Evolutionary conservation across 192 early-diverging fungal species (phyloP), one percentile per base, ranked within the genome.

Genomic region (Backusella australiensis): DNA sequence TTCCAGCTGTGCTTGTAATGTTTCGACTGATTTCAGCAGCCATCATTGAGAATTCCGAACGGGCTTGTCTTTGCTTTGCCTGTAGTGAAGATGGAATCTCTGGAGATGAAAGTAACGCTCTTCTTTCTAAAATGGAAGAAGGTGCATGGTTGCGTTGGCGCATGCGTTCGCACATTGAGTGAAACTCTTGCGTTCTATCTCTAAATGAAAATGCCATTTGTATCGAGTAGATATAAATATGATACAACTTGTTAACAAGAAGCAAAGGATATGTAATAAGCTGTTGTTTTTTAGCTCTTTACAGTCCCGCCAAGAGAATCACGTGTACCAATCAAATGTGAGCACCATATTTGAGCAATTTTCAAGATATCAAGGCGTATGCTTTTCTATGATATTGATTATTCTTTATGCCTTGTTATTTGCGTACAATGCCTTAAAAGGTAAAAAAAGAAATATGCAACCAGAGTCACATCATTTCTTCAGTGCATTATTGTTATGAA

Each of bases 121-220:
- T 38, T 49, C 68, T 38, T 70, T 85, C 75, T 77, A 80, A 66
- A 12, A 41, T 38, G 46, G 83, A 76, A 26, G 70, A 44, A 21
- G 67, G 56, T 6, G 59, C 42, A 35, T 75, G 68, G 41, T 78
- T 78, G 15, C 90, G 80, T 7, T 85, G 82, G 9, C 88, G 89
- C 38, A 95, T 80, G 17, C 94, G 89, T 38, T 97, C 91, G 35
- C 93, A 90, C 23, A 94, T 89, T 4, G 93, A 85, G 73, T 94
- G 87, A 80, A 96, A 98, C 85, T 99, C 98, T 52, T 81, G 75
- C 6, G 96, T 96, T 70, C 94, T 87, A 82, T 96, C 95, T 86
- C 87, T 91, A 77, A 80, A 85, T 71, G 78, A 88, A 69, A 78
- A 80, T 36, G 78, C 26, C 59, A 66, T 42, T 59, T 26, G 21